Evolutionary conservation across 768 basidiomycete genomes (phyloP), one percentile per base, ranked within the genome.

Genomic region (Mycena venus): DNA sequence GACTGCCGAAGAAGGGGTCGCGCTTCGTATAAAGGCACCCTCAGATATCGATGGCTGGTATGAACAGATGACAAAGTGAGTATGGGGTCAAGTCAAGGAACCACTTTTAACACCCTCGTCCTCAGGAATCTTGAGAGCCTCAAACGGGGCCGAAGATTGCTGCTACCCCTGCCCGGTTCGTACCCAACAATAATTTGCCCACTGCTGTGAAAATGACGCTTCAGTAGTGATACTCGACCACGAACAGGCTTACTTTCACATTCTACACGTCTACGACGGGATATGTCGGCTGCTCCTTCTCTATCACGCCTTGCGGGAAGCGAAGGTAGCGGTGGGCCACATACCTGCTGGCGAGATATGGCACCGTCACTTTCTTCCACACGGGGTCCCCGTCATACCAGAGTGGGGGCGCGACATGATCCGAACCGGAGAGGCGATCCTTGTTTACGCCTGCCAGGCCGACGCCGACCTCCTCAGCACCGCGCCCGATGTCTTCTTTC

Each of bases 341-440:
- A 32, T 69, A 11, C 42, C 68, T 27, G 21, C 49, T 44, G 68
- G 68, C 17, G 56, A 69, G 31, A 4, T 42, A 15, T 69, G 68
- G 68, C 40, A 60, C 68, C 2, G 44, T 25, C 29, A 60, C 40
- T 69, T 83, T n/a, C 78, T 79, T 25, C 83, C 82, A 42, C 83
- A 79, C 25, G 84, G 84, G 4, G 77, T 85, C 59, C 83, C 84
- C 63, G 80, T 85, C 60, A 78, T 83, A 10, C 68, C 80, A n/a
- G 78, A 73, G 29, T 87, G 87, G 82, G 85, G 85, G 0, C 84
- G 84, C 55, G 86, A 87, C 25, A 80, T 81, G 0, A 73, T 87
- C 6, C 73, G 78, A 2, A 70, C 84, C 51, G 79, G 86, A 34
- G 87, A 87, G 72, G 78, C 81, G 2, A 78, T 87, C 55, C 63